Conservation (phyloP, 202 grass and related monocot genomes). For the Dendrocalamus latiflorus region DNA sequence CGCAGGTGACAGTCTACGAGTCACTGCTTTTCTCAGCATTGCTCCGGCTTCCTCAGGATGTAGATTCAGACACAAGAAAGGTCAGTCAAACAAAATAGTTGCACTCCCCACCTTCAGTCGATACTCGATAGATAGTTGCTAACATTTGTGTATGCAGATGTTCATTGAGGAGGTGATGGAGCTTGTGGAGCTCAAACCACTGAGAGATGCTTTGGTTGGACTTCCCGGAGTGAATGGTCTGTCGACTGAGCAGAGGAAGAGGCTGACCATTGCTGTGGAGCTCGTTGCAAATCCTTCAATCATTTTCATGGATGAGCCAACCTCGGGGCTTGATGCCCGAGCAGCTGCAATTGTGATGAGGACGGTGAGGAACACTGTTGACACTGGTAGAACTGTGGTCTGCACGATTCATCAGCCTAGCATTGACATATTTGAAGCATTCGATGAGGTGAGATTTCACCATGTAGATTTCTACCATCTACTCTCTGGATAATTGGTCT, state of each 20-base stretch:
- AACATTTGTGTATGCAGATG: constrained; percentile 49
- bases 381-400: constrained; percentile 91
- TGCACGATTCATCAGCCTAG: constrained; percentile 97
- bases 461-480: constrained; percentile 1
- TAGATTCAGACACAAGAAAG: constrained; percentile 65
- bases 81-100: constrained; percentile 23
- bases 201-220: constrained; percentile 76
- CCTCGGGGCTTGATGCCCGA: constrained; percentile 88
- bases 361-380: constrained; percentile 79
- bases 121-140: constrained; percentile 14
- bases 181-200: constrained; percentile 75
- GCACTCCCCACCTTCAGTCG: not conserved
- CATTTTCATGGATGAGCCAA: constrained; percentile 97
- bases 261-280: constrained; percentile 88
- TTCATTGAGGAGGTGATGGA: constrained; percentile 96
- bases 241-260: constrained; percentile 91
- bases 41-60: constrained; percentile 75
- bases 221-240: constrained; percentile 82
- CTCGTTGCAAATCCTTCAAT: constrained; percentile 95
- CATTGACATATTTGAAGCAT: constrained; percentile 98
- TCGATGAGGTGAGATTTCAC: constrained; percentile 69
- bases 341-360: constrained; percentile 97
- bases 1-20: constrained; percentile 77
- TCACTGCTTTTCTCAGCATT: constrained; percentile 81
- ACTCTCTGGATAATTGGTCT: not conserved